These are phyloP conservation scores for Saccharomyces hybrid DNA, from an alignment of 1,139 yeast species.

Conservation along the genomic window DNA sequence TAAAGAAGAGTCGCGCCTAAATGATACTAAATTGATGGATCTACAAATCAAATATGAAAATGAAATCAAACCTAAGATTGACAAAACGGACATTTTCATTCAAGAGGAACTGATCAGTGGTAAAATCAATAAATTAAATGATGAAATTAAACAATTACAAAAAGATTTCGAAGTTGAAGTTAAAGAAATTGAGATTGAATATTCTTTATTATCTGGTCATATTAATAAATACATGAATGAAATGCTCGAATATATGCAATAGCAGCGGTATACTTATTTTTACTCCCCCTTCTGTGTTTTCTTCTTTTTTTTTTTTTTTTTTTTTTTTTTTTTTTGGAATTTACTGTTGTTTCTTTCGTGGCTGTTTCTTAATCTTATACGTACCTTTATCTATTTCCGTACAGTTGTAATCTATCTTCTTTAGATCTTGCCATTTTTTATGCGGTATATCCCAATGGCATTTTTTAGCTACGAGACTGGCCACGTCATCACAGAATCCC, in stretches of 20 bases:
- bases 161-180: conserved; percentile 19
- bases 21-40: conserved; percentile 15
- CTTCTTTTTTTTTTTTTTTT: not conserved
- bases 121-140: conserved; percentile 19
- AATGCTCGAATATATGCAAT: conserved; percentile 17
- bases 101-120: conserved; percentile 20
- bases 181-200: conserved; percentile 24
- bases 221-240: conserved; percentile 26
- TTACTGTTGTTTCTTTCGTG: not conserved
- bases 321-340: not conserved
- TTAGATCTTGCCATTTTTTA: conserved; percentile 31
- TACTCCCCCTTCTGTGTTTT: not conserved
- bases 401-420: conserved; percentile 15
- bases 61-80: conserved; percentile 21
- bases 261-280: conserved; percentile 1
- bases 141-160: conserved; percentile 15
- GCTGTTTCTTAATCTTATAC: conserved; percentile 9
- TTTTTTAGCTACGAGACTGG: conserved; percentile 51
- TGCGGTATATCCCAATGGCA: conserved; percentile 68
- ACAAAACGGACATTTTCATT: conserved; percentile 21
- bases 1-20: conserved; percentile 9
- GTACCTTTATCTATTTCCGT: conserved; percentile 26
- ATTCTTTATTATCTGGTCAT: conserved; percentile 22
- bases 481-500: conserved; percentile 86
- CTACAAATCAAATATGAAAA: conserved; percentile 20